A percentile compares a stretch with the other conserved stretches of the same genome.
Conservation (phyloP, 73 alveolate species). For the Loxodes magnus region DNA sequence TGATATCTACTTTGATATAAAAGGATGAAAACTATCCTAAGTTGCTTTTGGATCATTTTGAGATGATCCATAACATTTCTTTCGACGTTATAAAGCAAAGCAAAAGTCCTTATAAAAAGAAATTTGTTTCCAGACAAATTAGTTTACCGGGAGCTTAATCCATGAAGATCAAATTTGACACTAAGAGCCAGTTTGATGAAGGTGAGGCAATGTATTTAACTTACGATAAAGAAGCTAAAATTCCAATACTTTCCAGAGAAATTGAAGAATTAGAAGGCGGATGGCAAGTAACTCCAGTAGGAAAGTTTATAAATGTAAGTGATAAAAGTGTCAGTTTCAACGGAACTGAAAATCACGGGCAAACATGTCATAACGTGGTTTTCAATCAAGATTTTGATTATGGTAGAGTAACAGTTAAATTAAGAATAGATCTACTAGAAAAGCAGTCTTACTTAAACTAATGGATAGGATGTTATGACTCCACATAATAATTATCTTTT, state of each 20-base stretch:
- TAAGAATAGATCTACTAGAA: too few relatives aligned
- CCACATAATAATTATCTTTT: too few relatives aligned
- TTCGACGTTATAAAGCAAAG: too few relatives aligned
- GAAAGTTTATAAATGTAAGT: neutral
- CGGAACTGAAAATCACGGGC: too few relatives aligned
- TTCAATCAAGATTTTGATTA: neutral
- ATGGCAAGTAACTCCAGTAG: conserved; percentile 12
- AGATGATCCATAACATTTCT: too few relatives aligned
- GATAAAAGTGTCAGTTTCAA: too few relatives aligned
- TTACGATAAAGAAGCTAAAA: neutral
- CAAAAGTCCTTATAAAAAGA: conserved; percentile 6
- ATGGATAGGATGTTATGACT: too few relatives aligned
- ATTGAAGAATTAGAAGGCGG: conserved; percentile 1
- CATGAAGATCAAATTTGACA: conserved; percentile 10
- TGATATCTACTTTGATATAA: too few relatives aligned
- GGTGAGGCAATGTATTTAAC: conserved; percentile 10
- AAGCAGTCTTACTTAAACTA: too few relatives aligned
- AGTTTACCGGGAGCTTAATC: conserved; percentile 6
- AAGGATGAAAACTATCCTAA: too few relatives aligned
- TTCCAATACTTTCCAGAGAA: conserved; percentile 6
- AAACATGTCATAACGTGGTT: neutral
- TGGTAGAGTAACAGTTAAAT: too few relatives aligned
- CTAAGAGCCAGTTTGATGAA: neutral
- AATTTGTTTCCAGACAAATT: neutral
- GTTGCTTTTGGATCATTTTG: too few relatives aligned